Evolutionary conservation across 805 yeast genomes (phyloP).

Genomic region (Kockiozyma suomiensis): DNA sequence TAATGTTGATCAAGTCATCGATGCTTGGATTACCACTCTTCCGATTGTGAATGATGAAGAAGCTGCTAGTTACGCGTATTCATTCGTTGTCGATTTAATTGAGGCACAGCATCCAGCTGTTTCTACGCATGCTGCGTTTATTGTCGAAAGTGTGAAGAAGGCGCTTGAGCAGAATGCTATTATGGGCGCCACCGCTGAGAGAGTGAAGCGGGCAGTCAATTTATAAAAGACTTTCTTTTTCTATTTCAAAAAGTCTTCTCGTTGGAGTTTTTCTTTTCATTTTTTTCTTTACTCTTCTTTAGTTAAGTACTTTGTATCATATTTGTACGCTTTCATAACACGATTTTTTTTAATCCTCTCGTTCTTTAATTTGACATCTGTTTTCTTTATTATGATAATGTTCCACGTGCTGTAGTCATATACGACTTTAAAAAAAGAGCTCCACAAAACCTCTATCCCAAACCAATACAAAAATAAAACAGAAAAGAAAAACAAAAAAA

Average conservation of each 20-base stretch:
- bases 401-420: too few species aligned
- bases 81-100: constrained; percentile 71
- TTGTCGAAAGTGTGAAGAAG: constrained; percentile 22
- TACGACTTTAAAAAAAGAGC: too few species aligned
- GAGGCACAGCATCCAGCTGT: constrained; percentile 66
- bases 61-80: constrained; percentile 83
- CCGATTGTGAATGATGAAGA: constrained; percentile 85
- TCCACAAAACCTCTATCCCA: too few species aligned
- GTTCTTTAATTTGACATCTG: too few species aligned
- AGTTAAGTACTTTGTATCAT: too few species aligned
- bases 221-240: neutral
- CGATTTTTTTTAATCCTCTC: too few species aligned
- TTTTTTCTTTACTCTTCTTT: neutral
- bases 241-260: neutral
- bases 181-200: constrained; percentile 32
- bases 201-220: constrained; percentile 30
- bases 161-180: constrained; percentile 27
- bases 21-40: constrained; percentile 77
- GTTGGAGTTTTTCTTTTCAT: neutral
- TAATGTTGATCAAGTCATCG: constrained; percentile 55
- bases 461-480: neutral
- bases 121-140: constrained; percentile 51
- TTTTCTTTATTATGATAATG: too few species aligned
- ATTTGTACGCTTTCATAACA: too few species aligned
- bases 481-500: neutral